Evolutionary conservation across 2,329 filamentous ascomycete genomes (phyloP).

Genomic region (Xylariaceae sp.): DNA sequence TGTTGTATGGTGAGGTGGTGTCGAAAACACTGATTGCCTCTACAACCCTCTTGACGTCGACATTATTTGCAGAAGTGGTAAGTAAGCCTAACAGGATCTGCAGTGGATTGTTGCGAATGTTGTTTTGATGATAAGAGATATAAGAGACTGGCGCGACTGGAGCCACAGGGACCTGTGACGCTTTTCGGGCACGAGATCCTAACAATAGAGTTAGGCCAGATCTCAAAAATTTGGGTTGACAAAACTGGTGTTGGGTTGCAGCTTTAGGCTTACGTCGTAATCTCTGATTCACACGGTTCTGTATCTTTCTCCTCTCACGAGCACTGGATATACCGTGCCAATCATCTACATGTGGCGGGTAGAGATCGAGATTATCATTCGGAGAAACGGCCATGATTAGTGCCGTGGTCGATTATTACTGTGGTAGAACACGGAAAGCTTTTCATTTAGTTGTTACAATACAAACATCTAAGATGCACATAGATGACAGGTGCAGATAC

Average conservation of each 20-base stretch:
- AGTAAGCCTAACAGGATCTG: not conserved
- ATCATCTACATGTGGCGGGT: constrained; percentile 1
- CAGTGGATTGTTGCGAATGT: not conserved
- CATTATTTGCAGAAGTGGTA: not conserved
- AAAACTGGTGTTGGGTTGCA: too few relatives aligned
- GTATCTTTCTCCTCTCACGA: constrained; percentile 11
- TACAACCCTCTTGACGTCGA: not conserved
- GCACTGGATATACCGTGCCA: constrained; percentile 4
- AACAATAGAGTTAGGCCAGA: not conserved
- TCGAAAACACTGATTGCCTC: constrained; percentile 1
- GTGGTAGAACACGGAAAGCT: not conserved
- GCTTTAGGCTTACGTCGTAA: constrained; percentile 3
- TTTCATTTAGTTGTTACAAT: not conserved
- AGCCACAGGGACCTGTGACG: not conserved
- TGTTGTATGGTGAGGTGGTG: not conserved
- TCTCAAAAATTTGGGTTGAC: not conserved
- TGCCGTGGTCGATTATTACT: not conserved
- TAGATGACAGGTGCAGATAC: constrained; percentile 10
- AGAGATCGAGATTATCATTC: not conserved
- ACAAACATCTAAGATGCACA: constrained; percentile 1
- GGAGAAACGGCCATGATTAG: constrained; percentile 2
- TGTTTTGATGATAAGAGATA: not conserved
- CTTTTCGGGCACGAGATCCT: constrained; percentile 9
- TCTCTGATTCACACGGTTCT: constrained; percentile 14
- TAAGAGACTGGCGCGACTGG: not conserved